Percentiles rank a stretch among this genome's conserved stretches.
Conservation (phyloP, 441 rosid species). For the Gossypium gossypioides region DNA sequence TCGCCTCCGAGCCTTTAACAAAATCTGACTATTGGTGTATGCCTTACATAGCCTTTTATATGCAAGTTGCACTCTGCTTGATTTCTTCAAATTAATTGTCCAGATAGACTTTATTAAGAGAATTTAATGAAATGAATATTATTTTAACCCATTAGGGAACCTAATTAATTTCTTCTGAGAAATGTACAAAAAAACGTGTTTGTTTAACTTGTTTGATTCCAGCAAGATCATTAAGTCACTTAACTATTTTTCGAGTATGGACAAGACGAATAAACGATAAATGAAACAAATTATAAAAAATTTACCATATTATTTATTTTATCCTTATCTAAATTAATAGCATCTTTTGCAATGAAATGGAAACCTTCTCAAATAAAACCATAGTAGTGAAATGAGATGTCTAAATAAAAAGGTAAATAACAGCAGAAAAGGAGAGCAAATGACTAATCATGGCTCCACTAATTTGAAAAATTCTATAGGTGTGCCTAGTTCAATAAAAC, state of each 20-base stretch:
- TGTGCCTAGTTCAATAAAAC: background rate
- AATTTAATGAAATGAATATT: background rate
- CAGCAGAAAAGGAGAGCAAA: background rate
- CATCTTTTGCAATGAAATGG: background rate
- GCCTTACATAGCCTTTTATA: constrained; percentile 15
- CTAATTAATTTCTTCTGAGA: constrained; percentile 1
- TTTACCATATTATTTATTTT: background rate
- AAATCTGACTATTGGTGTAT: constrained; percentile 1
- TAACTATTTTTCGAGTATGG: constrained; percentile 12
- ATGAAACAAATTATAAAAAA: background rate
- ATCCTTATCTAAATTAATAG: background rate
- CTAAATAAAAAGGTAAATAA: background rate
- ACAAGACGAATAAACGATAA: background rate
- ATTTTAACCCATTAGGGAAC: constrained; percentile 14
- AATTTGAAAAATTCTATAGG: background rate
- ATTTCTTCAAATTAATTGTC: background rate
- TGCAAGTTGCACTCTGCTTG: constrained; percentile 2
- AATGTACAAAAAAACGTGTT: constrained; percentile 3
- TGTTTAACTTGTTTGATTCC: background rate
- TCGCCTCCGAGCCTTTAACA: constrained; percentile 7
- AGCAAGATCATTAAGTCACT: background rate
- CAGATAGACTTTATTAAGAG: background rate
- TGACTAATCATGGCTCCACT: background rate
- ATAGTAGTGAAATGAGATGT: background rate
- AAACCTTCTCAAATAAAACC: background rate